These are phyloP conservation scores for Stemphylium beticola DNA, from an alignment of 2,329 filamentous ascomycete species.

Conservation along the genomic window DNA sequence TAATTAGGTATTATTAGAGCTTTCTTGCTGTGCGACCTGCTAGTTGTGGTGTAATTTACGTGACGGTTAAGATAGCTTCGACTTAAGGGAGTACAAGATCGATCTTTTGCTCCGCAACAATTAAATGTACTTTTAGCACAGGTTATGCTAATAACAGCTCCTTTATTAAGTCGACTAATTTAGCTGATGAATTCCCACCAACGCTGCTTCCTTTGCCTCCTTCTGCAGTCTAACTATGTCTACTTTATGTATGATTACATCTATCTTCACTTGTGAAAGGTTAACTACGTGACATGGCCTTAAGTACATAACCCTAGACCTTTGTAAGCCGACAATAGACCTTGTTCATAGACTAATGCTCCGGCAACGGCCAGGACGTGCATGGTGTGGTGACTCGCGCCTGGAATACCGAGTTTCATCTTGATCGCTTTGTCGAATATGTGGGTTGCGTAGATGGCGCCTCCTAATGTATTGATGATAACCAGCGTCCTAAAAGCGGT, in stretches of 20 bases:
- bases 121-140: background rate
- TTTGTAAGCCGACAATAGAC: slow-evolving; percentile 4
- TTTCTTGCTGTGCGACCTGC: background rate
- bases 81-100: background rate
- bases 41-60: background rate
- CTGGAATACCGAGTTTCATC: slow-evolving; percentile 9
- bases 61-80: background rate
- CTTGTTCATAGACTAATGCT: slow-evolving; percentile 9
- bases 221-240: background rate
- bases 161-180: background rate
- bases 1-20: background rate
- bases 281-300: background rate
- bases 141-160: background rate
- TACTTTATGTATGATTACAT: background rate
- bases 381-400: slow-evolving; percentile 9
- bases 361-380: slow-evolving; percentile 6
- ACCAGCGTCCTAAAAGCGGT: slow-evolving; percentile 5
- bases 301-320: background rate
- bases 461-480: slow-evolving; percentile 10
- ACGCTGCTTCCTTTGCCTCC: background rate
- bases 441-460: slow-evolving; percentile 11
- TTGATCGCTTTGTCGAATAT: slow-evolving; percentile 8
- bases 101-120: background rate
- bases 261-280: background rate
- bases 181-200: background rate